Evolutionary conservation across 257 asterid species (phyloP), one percentile per base, ranked within the genome.

Genomic region (Jaltomata sinuosa): DNA sequence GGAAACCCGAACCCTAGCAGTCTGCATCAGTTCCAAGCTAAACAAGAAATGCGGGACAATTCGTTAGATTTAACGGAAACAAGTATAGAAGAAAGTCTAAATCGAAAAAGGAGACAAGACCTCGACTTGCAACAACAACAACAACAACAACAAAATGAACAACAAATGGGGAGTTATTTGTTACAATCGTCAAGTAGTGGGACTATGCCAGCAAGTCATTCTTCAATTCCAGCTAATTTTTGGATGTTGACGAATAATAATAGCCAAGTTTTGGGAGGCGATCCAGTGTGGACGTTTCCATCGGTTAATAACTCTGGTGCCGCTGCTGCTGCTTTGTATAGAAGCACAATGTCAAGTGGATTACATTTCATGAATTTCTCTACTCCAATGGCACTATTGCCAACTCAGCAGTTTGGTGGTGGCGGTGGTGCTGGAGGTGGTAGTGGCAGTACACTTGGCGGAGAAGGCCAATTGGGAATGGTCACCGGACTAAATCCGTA

Each of bases 301-400:
- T 88, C 93, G 0, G 92, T 91, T 53, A 92, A 86, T 55, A 88
- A 91, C 21, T 89, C 84, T 86, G 84, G 53, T 47, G 87, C 87
- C 55, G 86, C 94, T 0, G 92, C 92, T 1, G 92, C 95, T 27
- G 92, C 97, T 36, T 88, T 94, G 92, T 92, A 94, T 67, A 89
- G 97, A 83, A 96, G 99, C 3, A 88, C 88, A 19, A 87, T 89
- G 90, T 91, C 98, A 0, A 94, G 94, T 47, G 99, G 97, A 15
- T 84, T 96, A 85, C 98, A 96, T 92, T 93, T 96, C 69, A 93
- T 96, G 99, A 94, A 96, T 74, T 96, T 94, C 62, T 97, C 97
- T 47, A 87, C 97, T 0, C 95, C 97, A 5, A 87, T 96, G 49
- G 97, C 98, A 18, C 86, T 93, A 82, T 61, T 96, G 89, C 97